Evolutionary conservation across 306 rosid genomes (phyloP), one percentile per base, ranked within the genome.

Genomic region (Canavalia ensiformis): DNA sequence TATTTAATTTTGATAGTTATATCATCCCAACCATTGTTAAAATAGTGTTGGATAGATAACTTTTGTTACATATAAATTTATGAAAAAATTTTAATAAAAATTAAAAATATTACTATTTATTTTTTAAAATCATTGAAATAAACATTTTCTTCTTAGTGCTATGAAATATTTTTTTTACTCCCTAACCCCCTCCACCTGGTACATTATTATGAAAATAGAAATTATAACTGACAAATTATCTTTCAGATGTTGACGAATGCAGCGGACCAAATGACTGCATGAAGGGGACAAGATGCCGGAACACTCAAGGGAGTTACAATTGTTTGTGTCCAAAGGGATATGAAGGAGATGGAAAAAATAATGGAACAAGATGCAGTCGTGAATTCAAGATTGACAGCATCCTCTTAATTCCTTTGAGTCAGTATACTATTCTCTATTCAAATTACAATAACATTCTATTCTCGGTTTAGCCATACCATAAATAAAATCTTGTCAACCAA

Each of bases 211-310:
- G 29, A 63, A 65, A 39, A 7, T 10, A 47, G 0, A 47, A 49
- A 10, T 12, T 7, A 47, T 49, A 49, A 5, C 8, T 34, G 4
- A 6, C 3, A 5, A 25, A 2, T 50, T 71, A n/a, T 18, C 6
- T 72, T 52, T 4, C 28, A 86, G 87, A 83, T 7, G 6, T 42
- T 70, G 3, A 86, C 34, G 89, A 86, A 74, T 83, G 87, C 34
- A 0, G 0, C 41, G 62, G 2, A 41, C 41, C 34, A 1, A 30
- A 69, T 0, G 31, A 8, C 31, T 75, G 89, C 58, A 0, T 0
- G 1, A 2, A 1, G 30, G 54, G 4, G 1, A 55, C 49, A 39
- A 51, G 0, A 52, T 83, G 86, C 69, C 0, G 0, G 0, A 71
- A 83, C 75, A 0, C 12, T 7, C 4, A 0, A n/a, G 86, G 82